Conservation (phyloP, 2,329 filamentous ascomycete species). For the Parastagonospora avenae region DNA sequence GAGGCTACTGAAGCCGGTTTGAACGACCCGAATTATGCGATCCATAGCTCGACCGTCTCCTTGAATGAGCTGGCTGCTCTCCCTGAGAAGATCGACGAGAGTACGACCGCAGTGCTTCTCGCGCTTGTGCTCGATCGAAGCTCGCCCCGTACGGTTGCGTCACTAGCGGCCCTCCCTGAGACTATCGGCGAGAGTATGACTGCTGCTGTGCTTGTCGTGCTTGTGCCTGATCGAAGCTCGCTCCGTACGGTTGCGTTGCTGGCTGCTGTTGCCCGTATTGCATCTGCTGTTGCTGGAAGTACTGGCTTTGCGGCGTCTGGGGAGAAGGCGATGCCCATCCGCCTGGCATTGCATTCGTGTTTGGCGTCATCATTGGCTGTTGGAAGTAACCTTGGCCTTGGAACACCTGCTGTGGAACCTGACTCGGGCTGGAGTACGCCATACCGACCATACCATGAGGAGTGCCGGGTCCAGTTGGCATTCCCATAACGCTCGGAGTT, state of each 20-base stretch:
- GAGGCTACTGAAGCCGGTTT: no score
- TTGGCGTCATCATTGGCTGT: constrained; percentile 32
- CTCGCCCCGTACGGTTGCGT: no score
- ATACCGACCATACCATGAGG: constrained; percentile 25
- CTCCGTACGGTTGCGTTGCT: constrained; percentile 37
- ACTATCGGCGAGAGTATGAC: constrained; percentile 19
- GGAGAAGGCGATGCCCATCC: constrained; percentile 35
- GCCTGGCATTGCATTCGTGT: constrained; percentile 32
- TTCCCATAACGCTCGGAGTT: constrained; percentile 21
- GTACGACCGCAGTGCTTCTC: no score
- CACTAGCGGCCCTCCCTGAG: background rate
- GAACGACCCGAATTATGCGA: no score
- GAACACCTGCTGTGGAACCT: constrained; percentile 34
- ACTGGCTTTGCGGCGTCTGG: constrained; percentile 32
- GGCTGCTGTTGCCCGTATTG: constrained; percentile 22
- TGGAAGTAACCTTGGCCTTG: constrained; percentile 37
- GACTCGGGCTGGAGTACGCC: constrained; percentile 35
- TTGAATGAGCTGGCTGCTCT: no score
- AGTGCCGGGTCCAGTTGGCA: constrained; percentile 17
- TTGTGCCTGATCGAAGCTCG: constrained; percentile 37
- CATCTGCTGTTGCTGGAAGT: constrained; percentile 24
- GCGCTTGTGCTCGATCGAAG: no score
- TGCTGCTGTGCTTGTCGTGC: constrained; percentile 35
- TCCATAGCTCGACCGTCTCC: no score
- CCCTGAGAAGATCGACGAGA: no score